phyloP scores from a whole-genome alignment of 495 filamentous ascomycete genomes.

The Usnea hakonensis region DNA sequence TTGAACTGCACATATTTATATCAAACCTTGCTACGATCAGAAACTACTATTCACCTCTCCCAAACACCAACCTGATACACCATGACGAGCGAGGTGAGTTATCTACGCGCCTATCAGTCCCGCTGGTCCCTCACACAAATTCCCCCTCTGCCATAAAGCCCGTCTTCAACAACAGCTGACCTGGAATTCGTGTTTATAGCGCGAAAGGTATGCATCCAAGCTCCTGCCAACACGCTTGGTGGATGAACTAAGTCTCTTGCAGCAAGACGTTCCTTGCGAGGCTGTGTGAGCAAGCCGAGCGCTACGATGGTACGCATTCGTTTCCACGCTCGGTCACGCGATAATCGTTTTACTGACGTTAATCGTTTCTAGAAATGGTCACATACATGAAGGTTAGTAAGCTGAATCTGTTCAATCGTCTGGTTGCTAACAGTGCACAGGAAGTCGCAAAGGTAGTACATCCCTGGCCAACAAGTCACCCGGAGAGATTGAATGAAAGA shows the following conservation, averaged over 20 bases:
- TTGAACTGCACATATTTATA: not conserved
- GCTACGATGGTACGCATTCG: slow-evolving; percentile 79
- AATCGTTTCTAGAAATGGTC: slow-evolving; percentile 73
- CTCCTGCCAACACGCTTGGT: slow-evolving; percentile 22
- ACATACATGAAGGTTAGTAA: slow-evolving; percentile 92
- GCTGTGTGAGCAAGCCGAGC: slow-evolving; percentile 99
- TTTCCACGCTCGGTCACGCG: not conserved
- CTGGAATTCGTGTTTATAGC: slow-evolving; percentile 42
- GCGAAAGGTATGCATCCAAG: slow-evolving; percentile 66
- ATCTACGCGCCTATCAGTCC: slow-evolving; percentile 23
- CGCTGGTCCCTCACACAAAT: not conserved
- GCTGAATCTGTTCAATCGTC: slow-evolving; percentile 11
- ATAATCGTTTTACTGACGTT: slow-evolving; percentile 8
- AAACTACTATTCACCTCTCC: not conserved
- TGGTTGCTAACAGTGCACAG: slow-evolving; percentile 30
- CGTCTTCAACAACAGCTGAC: slow-evolving; percentile 23
- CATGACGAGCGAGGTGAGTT: slow-evolving; percentile 65
- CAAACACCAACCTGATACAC: slow-evolving; percentile 25
- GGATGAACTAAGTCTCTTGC: slow-evolving; percentile 35
- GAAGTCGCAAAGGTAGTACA: slow-evolving; percentile 78
- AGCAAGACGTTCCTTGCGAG: slow-evolving; percentile 99
- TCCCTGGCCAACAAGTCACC: not conserved
- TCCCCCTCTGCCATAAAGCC: not conserved
- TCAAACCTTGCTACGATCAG: not conserved
- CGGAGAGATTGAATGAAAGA: not conserved